A percentile compares a stretch with the other conserved stretches of the same genome.
Evolutionary conservation across 2,329 filamentous ascomycete species (phyloP).

Genomic region (Elsinoe batatas): DNA sequence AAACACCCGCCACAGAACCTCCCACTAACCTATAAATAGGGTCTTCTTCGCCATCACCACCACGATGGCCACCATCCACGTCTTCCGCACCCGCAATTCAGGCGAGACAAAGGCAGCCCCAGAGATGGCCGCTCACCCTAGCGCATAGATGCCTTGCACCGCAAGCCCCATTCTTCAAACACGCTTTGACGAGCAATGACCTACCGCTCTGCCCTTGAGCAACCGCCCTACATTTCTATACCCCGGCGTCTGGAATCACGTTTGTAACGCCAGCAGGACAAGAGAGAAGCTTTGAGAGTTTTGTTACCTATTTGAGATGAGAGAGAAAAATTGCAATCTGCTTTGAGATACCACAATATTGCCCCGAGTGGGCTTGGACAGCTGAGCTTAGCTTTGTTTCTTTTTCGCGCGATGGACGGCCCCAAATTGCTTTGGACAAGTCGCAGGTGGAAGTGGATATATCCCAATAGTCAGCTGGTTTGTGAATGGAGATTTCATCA

Average conservation of each 20-base stretch:
- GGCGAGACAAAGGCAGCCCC: constrained; percentile 25
- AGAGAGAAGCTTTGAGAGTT: neutral
- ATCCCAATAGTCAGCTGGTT: too few species aligned
- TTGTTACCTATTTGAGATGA: neutral
- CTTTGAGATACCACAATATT: constrained; percentile 1
- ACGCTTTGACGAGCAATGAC: constrained; percentile 3
- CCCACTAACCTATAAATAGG: constrained; percentile 27
- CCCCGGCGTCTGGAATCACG: neutral
- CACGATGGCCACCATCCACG: constrained; percentile 39
- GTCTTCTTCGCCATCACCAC: constrained; percentile 43
- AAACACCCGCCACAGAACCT: neutral
- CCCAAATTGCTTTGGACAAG: too few species aligned
- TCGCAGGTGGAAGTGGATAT: too few species aligned
- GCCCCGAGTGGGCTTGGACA: too few species aligned
- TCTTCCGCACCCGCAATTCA: constrained; percentile 32
- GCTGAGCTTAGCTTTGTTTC: too few species aligned
- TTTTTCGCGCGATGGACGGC: too few species aligned
- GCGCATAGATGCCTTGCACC: neutral
- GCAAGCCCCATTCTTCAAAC: neutral
- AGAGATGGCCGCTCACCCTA: constrained; percentile 19
- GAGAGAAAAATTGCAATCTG: neutral
- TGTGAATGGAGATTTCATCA: too few species aligned
- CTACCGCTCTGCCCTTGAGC: neutral
- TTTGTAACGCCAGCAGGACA: neutral
- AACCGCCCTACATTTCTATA: neutral